Percentiles rank a stretch among this genome's conserved stretches.
Evolutionary conservation across 2,329 filamentous ascomycete species (phyloP).

Genomic region (Fusarium caatingaense): DNA sequence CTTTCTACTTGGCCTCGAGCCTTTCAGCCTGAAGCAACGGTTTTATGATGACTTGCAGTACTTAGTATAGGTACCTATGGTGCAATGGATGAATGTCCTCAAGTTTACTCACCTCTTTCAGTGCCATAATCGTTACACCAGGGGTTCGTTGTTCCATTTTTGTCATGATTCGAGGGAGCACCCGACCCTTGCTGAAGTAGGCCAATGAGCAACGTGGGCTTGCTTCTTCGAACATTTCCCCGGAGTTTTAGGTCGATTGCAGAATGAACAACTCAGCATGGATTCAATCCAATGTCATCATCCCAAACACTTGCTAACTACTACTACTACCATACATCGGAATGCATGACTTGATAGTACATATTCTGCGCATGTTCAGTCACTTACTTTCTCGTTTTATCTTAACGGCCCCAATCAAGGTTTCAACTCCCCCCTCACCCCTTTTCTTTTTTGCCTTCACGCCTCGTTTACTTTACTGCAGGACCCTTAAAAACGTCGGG

Average conservation of each 20-base stretch:
- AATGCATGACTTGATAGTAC: constrained; percentile 3
- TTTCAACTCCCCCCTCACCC: neutral
- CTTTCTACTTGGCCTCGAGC: neutral
- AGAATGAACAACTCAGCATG: constrained; percentile 22
- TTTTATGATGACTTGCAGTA: neutral
- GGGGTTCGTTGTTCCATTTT: constrained; percentile 8
- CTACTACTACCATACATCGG: neutral
- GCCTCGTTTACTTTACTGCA: neutral
- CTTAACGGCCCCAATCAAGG: neutral
- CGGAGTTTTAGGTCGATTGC: constrained; percentile 24
- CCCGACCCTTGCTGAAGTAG: constrained; percentile 14
- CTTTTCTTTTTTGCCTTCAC: constrained; percentile 5
- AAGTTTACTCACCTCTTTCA: neutral
- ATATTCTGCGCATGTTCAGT: neutral
- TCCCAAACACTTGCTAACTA: neutral
- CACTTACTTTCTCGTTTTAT: neutral
- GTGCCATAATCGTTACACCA: neutral
- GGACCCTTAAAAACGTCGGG: constrained; percentile 21
- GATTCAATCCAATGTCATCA: neutral
- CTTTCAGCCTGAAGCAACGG: neutral
- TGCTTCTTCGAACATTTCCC: constrained; percentile 34
- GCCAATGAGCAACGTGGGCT: constrained; percentile 11
- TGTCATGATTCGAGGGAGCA: constrained; percentile 25
- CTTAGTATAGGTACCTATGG: neutral
- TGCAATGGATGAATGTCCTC: constrained; percentile 6